These are phyloP conservation scores for Bacterosira constricta DNA, from an alignment of 108 stramenopile species.

Conservation along the genomic window DNA sequence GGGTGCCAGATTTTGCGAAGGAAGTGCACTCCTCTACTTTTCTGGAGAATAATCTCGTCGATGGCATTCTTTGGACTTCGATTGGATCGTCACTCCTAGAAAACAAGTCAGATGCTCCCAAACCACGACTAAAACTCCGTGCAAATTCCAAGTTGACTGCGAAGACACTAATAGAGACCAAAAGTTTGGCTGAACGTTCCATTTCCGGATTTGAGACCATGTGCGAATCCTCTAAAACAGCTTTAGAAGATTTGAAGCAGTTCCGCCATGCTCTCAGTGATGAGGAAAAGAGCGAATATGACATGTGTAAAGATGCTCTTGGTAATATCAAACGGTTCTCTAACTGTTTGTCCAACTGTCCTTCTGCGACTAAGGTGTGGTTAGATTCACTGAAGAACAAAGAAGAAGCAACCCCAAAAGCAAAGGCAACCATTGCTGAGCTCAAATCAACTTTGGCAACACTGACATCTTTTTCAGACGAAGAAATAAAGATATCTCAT, in stretches of 20 bases:
- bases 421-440: slow-evolving; percentile 14
- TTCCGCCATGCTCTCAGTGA: background rate
- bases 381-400: slow-evolving; percentile 28
- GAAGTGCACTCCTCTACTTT: slow-evolving; percentile 39
- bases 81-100: slow-evolving; percentile 34
- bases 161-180: slow-evolving; percentile 1
- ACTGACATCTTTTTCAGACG: slow-evolving; percentile 38
- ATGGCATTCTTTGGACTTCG: slow-evolving; percentile 46
- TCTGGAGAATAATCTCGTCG: slow-evolving; percentile 32
- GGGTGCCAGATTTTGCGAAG: slow-evolving; percentile 45
- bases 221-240: slow-evolving; percentile 14
- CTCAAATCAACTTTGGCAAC: slow-evolving; percentile 33
- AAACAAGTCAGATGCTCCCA: slow-evolving; percentile 19
- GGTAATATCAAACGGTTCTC: slow-evolving; percentile 27
- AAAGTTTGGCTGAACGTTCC: slow-evolving; percentile 26
- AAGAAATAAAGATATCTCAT: background rate
- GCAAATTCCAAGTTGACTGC: slow-evolving; percentile 10
- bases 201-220: slow-evolving; percentile 20
- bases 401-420: slow-evolving; percentile 3
- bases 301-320: slow-evolving; percentile 20
- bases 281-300: slow-evolving; percentile 14
- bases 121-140: slow-evolving; percentile 31
- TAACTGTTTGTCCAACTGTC: slow-evolving; percentile 39
- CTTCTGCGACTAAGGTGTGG: slow-evolving; percentile 34
- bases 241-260: slow-evolving; percentile 20